Percentiles rank a stretch among this genome's conserved stretches.
These are phyloP conservation scores for Moesziomyces aphidis DNA, from an alignment of 1,284 basidiomycete species.

Conservation along the genomic window DNA sequence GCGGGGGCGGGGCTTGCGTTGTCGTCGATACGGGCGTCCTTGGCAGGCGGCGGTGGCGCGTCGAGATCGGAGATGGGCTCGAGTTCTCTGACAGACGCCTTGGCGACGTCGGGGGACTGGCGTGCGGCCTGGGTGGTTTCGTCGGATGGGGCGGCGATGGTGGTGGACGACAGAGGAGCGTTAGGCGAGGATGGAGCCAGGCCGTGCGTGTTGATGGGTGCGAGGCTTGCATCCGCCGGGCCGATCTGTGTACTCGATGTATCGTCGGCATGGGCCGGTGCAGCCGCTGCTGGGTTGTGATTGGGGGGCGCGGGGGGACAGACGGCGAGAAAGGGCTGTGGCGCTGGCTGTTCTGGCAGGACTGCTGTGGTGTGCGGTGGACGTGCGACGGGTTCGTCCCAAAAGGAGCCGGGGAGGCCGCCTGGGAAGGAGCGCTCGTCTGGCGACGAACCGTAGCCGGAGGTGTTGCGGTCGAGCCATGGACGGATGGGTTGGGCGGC, in stretches of 20 bases:
- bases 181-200: slow-evolving; percentile 25
- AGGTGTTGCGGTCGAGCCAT: slow-evolving; percentile 27
- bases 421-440: slow-evolving; percentile 43
- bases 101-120: slow-evolving; percentile 23
- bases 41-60: slow-evolving; percentile 22
- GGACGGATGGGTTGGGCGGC: slow-evolving; percentile 15
- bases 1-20: slow-evolving; percentile 9
- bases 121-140: slow-evolving; percentile 29
- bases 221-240: slow-evolving; percentile 8
- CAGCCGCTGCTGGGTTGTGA: neutral
- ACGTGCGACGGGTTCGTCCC: slow-evolving; percentile 23
- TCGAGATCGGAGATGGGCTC: slow-evolving; percentile 4
- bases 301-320: slow-evolving; percentile 2
- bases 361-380: neutral
- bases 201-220: slow-evolving; percentile 35
- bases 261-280: too few relatives aligned
- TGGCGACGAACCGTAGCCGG: slow-evolving; percentile 25
- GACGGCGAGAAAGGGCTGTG: neutral
- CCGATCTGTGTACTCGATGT: neutral
- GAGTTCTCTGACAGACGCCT: neutral
- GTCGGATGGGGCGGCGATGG: slow-evolving; percentile 30
- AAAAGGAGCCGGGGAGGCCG: slow-evolving; percentile 36
- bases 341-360: neutral
- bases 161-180: slow-evolving; percentile 31
- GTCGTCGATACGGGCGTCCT: slow-evolving; percentile 8